These are phyloP conservation scores for Fusarium liriodendri DNA, from an alignment of 2,329 filamentous ascomycete species.

Conservation along the genomic window DNA sequence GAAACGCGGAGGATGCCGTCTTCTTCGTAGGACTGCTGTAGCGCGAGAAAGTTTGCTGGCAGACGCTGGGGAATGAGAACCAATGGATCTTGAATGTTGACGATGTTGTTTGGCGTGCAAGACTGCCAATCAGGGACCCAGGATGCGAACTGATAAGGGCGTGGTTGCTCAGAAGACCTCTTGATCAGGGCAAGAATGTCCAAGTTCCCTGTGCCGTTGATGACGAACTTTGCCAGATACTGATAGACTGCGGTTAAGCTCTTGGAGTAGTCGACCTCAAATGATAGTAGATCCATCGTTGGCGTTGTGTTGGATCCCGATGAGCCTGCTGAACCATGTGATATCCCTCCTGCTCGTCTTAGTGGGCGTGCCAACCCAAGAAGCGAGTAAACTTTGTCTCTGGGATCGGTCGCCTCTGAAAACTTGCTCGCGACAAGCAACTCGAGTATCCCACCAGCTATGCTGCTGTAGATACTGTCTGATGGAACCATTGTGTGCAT, in stretches of 20 bases:
- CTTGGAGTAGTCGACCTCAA: neutral
- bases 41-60: neutral
- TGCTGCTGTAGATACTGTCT: neutral
- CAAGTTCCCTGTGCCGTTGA: neutral
- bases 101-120: neutral
- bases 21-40: neutral
- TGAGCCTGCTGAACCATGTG: neutral
- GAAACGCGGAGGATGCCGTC: neutral
- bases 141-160: neutral
- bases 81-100: neutral
- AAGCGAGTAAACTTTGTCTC: neutral
- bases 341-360: neutral
- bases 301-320: neutral
- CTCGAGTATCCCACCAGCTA: neutral
- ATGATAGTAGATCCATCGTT: neutral
- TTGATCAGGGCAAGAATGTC: neutral
- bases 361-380: neutral
- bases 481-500: neutral
- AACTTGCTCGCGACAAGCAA: neutral
- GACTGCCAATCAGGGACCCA: neutral
- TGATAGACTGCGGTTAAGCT: neutral
- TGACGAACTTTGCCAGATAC: neutral
- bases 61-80: neutral
- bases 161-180: neutral
- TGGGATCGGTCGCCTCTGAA: neutral